Evolutionary conservation across 768 basidiomycete genomes (phyloP).

Genomic region (Porpolomopsis calyptriformis): DNA sequence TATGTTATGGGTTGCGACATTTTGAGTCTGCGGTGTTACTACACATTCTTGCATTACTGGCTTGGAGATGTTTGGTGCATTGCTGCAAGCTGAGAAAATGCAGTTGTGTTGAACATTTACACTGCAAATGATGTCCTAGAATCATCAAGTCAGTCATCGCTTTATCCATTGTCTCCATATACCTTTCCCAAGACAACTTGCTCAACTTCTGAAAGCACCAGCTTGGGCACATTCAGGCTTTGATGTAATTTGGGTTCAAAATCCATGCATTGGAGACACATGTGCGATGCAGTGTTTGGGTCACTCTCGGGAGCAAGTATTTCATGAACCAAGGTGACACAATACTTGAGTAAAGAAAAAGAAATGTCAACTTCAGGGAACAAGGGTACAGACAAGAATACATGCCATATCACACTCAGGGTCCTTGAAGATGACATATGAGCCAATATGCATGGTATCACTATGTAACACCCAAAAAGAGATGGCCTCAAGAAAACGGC

Average conservation of each 20-base stretch:
- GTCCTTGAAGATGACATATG: neutral
- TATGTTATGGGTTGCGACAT: constrained; percentile 6
- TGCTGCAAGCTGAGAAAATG: constrained; percentile 5
- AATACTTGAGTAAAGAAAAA: neutral
- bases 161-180: neutral
- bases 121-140: constrained; percentile 12
- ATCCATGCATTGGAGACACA: neutral
- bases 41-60: constrained; percentile 8
- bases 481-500: neutral
- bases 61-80: neutral
- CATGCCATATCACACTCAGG: neutral
- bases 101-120: constrained; percentile 15
- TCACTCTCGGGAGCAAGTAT: constrained; percentile 3
- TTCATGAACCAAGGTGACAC: constrained; percentile 2
- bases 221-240: neutral
- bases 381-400: neutral
- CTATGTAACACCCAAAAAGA: neutral
- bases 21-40: constrained; percentile 2
- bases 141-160: neutral
- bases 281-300: neutral
- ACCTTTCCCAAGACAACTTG: neutral
- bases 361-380: neutral
- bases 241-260: neutral
- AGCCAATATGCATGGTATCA: neutral
- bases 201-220: neutral